These are phyloP conservation scores for Salix dunnii DNA, from an alignment of 345 rosid genomes.

Conservation along the genomic window DNA sequence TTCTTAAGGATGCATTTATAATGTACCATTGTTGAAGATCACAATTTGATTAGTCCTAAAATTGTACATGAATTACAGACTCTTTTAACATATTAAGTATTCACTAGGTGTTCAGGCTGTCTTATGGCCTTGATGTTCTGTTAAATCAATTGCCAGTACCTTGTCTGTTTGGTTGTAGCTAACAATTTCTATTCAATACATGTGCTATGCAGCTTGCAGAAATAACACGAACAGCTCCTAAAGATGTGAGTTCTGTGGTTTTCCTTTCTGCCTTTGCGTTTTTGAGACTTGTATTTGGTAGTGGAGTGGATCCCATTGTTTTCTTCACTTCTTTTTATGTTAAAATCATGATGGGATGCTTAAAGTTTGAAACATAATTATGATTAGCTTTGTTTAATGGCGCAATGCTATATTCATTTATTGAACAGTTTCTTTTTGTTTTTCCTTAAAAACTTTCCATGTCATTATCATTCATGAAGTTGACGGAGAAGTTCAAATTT, in stretches of 20 bases:
- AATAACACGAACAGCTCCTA: too few species aligned
- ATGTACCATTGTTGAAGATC: not conserved
- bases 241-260: too few species aligned
- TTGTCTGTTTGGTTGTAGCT: not conserved
- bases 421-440: constrained; percentile 12
- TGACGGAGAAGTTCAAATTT: constrained; percentile 40
- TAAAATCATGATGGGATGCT: not conserved
- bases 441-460: not conserved
- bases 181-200: too few species aligned
- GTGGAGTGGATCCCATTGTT: not conserved
- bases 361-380: not conserved
- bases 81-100: not conserved
- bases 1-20: not conserved
- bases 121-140: not conserved
- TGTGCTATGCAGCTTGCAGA: too few species aligned
- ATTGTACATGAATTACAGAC: not conserved
- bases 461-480: constrained; percentile 28
- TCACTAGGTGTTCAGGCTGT: not conserved
- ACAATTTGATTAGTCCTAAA: not conserved
- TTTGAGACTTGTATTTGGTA: not conserved
- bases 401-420: not conserved
- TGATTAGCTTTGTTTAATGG: constrained; percentile 8
- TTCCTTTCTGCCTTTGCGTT: not conserved
- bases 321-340: constrained; percentile 1
- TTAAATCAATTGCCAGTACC: not conserved